phyloP scores from a whole-genome alignment of 129 eudicot genomes.

The Artemisia tridentata region DNA sequence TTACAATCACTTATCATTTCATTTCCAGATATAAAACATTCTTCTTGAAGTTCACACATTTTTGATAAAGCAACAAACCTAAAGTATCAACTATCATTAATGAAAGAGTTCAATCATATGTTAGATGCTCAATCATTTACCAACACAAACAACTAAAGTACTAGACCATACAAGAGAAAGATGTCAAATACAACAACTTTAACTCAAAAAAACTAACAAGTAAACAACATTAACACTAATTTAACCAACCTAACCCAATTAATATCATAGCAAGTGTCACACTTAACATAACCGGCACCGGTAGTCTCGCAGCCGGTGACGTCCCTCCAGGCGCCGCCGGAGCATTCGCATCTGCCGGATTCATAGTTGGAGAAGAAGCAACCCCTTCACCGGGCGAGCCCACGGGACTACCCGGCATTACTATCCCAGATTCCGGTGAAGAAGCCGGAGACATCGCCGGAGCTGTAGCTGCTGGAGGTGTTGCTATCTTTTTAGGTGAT shows the following conservation, averaged over 20 bases:
- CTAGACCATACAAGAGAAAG: too few species aligned
- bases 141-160: too few species aligned
- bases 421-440: conserved; percentile 8
- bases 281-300: conserved; percentile 2
- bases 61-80: too few species aligned
- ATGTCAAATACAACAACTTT: too few species aligned
- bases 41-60: too few species aligned
- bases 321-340: conserved; percentile 4
- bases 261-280: conserved; percentile 8
- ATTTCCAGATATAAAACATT: too few species aligned
- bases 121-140: too few species aligned
- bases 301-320: conserved; percentile 2
- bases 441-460: conserved; percentile 14
- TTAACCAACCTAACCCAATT: conserved; percentile 8
- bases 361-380: conserved; percentile 19
- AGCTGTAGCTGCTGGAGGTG: conserved; percentile 16
- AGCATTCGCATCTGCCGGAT: conserved; percentile 21
- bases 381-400: conserved; percentile 5
- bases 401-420: conserved; percentile 10
- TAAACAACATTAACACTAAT: too few species aligned
- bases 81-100: too few species aligned
- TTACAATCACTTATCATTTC: too few species aligned
- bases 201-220: conserved; percentile 6
- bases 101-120: too few species aligned
- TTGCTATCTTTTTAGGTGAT: conserved; percentile 28